Evolutionary conservation across 768 basidiomycete genomes (phyloP).

Genomic region (Russula earlei): DNA sequence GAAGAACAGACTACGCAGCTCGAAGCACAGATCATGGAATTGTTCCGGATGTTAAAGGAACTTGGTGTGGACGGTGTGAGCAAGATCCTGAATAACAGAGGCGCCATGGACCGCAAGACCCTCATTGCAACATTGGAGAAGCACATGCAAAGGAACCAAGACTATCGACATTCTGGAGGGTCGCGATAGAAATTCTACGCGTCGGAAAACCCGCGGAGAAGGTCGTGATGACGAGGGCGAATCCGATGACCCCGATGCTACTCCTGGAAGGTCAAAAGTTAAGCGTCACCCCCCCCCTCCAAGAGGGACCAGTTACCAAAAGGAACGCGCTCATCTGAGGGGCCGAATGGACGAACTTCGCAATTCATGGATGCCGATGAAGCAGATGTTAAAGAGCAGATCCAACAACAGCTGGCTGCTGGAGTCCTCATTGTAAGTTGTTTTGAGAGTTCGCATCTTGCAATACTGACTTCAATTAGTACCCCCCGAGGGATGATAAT

Average conservation of each 20-base stretch:
- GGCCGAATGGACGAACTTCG: conserved; percentile 49
- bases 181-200: conserved; percentile 29
- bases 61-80: conserved; percentile 62
- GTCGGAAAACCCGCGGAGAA: conserved; percentile 27
- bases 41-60: conserved; percentile 90
- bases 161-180: conserved; percentile 86
- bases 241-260: conserved; percentile 45
- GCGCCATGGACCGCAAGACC: conserved; percentile 66
- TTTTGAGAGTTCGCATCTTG: neutral
- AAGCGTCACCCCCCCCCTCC: conserved; percentile 30
- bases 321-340: conserved; percentile 32
- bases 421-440: conserved; percentile 59
- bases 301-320: conserved; percentile 25
- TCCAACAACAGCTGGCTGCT: conserved; percentile 73
- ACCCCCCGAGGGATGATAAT: conserved; percentile 48
- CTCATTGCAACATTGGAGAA: conserved; percentile 74
- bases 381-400: conserved; percentile 72
- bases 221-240: conserved; percentile 32
- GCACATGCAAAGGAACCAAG: conserved; percentile 71
- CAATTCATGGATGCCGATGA: conserved; percentile 91
- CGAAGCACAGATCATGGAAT: conserved; percentile 85
- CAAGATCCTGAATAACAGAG: conserved; percentile 51
- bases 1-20: conserved; percentile 83
- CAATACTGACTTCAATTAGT: conserved; percentile 31
- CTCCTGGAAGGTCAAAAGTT: conserved; percentile 45